A percentile compares a stretch with the other conserved stretches of the same genome.
phyloP scores from a whole-genome alignment of 306 rosid genomes.

The Acacia acuminata region DNA sequence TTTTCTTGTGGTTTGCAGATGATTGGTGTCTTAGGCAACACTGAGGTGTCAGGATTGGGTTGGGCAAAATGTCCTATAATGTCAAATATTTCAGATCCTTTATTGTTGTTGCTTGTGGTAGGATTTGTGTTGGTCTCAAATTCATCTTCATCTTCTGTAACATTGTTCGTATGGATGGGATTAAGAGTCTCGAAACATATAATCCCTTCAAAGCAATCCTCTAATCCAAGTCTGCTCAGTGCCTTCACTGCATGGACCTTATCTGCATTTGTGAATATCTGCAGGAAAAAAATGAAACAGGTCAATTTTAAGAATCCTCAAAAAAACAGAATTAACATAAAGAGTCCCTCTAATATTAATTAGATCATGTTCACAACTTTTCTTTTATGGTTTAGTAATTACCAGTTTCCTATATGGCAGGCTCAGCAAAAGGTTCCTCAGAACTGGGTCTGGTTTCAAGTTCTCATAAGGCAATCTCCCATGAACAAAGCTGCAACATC shows the following conservation, averaged over 20 bases:
- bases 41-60: conserved; percentile 37
- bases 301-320: background rate
- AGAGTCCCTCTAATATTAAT: background rate
- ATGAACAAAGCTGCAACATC: conserved; percentile 68
- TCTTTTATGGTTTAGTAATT: conserved; percentile 28
- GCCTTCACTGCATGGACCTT: conserved; percentile 72
- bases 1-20: conserved; percentile 80
- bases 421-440: conserved; percentile 70
- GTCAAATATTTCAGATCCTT: conserved; percentile 64
- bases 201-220: conserved; percentile 90
- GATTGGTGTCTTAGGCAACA: conserved; percentile 83
- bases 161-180: conserved; percentile 56
- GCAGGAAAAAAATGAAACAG: background rate
- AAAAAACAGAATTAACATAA: background rate
- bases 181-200: conserved; percentile 95
- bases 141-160: conserved; percentile 59
- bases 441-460: conserved; percentile 78
- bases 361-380: background rate
- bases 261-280: conserved; percentile 98
- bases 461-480: conserved; percentile 93
- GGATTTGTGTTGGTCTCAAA: background rate
- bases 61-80: conserved; percentile 70
- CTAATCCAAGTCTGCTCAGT: conserved; percentile 84
- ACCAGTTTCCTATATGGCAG: conserved; percentile 84
- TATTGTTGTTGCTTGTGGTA: conserved; percentile 17